phyloP scores from a whole-genome alignment of 2,329 filamentous ascomycete species.

The Phyllosticta capitalensis region DNA sequence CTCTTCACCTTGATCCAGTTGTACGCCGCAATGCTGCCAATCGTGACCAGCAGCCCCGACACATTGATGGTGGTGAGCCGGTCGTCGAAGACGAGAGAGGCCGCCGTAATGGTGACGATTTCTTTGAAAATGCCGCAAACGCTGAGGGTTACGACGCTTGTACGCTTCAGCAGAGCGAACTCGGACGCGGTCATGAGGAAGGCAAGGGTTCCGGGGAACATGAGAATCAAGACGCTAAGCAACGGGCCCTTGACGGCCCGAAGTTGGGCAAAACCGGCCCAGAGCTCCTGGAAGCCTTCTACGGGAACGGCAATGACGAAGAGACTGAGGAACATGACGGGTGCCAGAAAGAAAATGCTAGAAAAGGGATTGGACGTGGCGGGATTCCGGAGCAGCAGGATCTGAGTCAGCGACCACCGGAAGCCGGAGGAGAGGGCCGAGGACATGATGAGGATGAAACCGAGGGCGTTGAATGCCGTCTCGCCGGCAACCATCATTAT shows the following conservation, averaged over 20 bases:
- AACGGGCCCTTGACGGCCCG: conserved; percentile 57
- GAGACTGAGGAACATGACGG: conserved; percentile 85
- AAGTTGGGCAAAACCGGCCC: conserved; percentile 55
- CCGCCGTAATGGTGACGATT: conserved; percentile 87
- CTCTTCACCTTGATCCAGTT: conserved; percentile 90
- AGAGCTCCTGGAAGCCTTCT: conserved; percentile 64
- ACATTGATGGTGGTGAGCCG: conserved; percentile 80
- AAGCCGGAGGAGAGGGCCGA: conserved; percentile 95
- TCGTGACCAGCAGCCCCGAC: conserved; percentile 76
- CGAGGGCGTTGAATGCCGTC: conserved; percentile 74
- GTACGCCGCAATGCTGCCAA: conserved; percentile 76
- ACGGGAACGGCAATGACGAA: conserved; percentile 73
- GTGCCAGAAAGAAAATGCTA: conserved; percentile 94
- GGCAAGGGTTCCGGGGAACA: conserved; percentile 84
- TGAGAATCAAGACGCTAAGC: conserved; percentile 59
- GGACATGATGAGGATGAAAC: conserved; percentile 85
- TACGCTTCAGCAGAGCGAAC: conserved; percentile 89
- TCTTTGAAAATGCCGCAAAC: conserved; percentile 99
- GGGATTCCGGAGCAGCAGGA: conserved; percentile 84
- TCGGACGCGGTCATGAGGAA: conserved; percentile 96
- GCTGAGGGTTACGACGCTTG: conserved; percentile 87
- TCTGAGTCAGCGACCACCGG: conserved; percentile 97
- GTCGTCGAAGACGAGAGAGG: conserved; percentile 81
- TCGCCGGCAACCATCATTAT: conserved; percentile 98
- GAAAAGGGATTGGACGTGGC: conserved; percentile 95